These are phyloP conservation scores for Calonectria honghensis DNA, from an alignment of 2,329 filamentous ascomycete species.

Conservation along the genomic window DNA sequence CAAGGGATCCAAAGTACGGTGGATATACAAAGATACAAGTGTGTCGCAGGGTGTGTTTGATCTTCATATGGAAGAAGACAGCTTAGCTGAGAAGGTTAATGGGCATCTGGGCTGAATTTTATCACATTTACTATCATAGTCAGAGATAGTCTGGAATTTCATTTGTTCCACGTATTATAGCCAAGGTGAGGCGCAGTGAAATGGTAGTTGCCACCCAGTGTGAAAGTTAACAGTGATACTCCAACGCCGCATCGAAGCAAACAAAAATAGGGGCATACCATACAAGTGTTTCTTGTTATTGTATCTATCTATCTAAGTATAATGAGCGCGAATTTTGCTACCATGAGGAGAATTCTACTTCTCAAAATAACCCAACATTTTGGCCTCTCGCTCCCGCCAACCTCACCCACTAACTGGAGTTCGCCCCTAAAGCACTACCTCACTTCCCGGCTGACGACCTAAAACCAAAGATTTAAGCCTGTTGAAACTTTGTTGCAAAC, in stretches of 20 bases:
- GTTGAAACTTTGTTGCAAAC: slow-evolving; percentile 15
- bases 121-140: neutral
- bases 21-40: slow-evolving; percentile 20
- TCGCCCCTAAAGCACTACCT: no score
- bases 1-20: neutral
- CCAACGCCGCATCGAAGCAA: no score
- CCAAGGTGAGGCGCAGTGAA: neutral
- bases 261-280: no score
- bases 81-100: neutral
- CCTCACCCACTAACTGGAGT: neutral
- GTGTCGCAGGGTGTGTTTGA: slow-evolving; percentile 9
- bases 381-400: neutral
- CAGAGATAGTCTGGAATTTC: neutral
- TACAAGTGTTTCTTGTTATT: no score
- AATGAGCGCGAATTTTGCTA: no score
- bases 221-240: no score
- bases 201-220: neutral
- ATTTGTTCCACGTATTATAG: neutral
- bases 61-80: slow-evolving; percentile 31
- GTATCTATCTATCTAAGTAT: no score
- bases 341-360: no score
- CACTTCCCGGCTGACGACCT: no score
- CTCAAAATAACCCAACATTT: no score
- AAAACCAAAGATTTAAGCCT: neutral
- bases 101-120: neutral